Evolutionary conservation across 2,329 filamentous ascomycete species (phyloP), one percentile per base, ranked within the genome.

Genomic region (Trichophyton schoenleinii): DNA sequence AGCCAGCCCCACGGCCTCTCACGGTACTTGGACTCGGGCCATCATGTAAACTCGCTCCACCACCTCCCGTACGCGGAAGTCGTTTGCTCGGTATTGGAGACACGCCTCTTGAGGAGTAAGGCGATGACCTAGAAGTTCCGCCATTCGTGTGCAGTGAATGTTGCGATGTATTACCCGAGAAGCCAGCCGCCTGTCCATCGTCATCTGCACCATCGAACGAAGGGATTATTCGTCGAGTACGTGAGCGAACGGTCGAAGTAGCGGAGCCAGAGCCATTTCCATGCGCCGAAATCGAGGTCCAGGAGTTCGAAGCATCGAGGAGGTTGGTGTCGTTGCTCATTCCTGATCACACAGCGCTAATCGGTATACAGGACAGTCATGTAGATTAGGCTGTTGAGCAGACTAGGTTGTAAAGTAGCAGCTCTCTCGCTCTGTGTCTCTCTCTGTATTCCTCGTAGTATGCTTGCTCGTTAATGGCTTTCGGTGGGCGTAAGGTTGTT

Each of bases 301-400:
- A 70, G 62, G 71, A 70, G 67, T 70, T 69, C 63, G 71, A 67
- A 67, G 68, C 66, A 69, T 75, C 71, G 69, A 66, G 65, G 63
- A 70, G 66, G 66, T 70, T 70, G 64, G 67, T 71, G 67, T 72
- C 70, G 66, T 71, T 73, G 74, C 69, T 76, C 74, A 76, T 76
- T 71, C 72, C 74, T 72, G 65, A 65, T 64, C 57, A 36, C 25
- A 22, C 18, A 13, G 41, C 20, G 2, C 41, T 38, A 13, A 8
- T 20, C n/a, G 13, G 28, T 44, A 44, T 22, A 31, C 36, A 42
- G 28, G 55, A 55, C 41, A 11, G 36, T 22, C 55, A 58, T 42
- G 34, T 44, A 58, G 55, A 13, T 22, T 15, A 48, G 7, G 46
- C 20, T 28, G 46, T 8, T 22, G 9, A 28, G 53, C 36, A 3